A percentile compares a stretch with the other conserved stretches of the same genome.
Evolutionary conservation across 2,329 filamentous ascomycete species (phyloP).

Genomic region (Colletotrichum sp.): DNA sequence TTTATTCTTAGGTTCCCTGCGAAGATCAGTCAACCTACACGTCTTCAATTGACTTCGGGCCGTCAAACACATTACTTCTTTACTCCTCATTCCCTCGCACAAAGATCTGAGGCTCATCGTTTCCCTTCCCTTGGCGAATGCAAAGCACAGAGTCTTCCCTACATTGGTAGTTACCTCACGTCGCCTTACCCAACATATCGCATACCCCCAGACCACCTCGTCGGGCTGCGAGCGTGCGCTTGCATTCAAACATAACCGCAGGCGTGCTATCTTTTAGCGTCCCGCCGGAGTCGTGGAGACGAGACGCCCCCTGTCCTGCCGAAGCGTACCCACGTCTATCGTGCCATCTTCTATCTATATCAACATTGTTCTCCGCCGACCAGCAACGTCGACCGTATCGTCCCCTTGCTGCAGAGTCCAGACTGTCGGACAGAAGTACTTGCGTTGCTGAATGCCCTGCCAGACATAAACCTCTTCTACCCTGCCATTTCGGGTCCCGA

Average conservation of each 20-base stretch:
- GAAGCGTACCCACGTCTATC: not conserved
- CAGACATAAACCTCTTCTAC: not conserved
- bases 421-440: not conserved
- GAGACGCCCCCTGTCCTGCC: not conserved
- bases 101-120: not conserved
- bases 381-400: not conserved
- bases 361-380: not conserved
- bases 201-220: not conserved
- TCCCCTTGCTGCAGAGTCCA: not conserved
- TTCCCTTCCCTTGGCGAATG: not conserved
- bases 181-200: not conserved
- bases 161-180: not conserved
- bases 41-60: not conserved
- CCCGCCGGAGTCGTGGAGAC: not conserved
- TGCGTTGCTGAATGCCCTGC: not conserved
- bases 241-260: not conserved
- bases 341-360: not conserved
- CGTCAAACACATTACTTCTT: not conserved
- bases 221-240: not conserved
- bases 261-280: not conserved
- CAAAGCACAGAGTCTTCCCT: not conserved
- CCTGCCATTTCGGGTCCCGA: not conserved
- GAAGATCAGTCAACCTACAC: not conserved
- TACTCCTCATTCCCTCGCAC: not conserved
- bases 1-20: not conserved